phyloP scores from a whole-genome alignment of 106 monocot species.

The Iris macrosiphon region DNA sequence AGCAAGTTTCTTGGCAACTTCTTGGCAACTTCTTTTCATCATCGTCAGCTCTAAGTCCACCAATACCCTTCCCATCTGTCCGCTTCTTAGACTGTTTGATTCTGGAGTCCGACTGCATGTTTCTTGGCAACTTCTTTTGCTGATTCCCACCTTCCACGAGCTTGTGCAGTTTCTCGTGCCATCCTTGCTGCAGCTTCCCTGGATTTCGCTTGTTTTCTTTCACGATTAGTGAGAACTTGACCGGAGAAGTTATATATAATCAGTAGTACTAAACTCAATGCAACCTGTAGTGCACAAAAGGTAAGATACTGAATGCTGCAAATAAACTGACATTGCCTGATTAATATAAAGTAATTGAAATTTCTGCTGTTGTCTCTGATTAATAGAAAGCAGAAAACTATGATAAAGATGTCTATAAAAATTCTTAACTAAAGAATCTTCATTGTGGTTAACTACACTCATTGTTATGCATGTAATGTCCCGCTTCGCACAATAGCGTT shows the following conservation, averaged over 20 bases:
- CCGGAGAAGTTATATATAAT: conserved; percentile 61
- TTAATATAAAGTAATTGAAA: too few species aligned
- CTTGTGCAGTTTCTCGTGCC: conserved; percentile 32
- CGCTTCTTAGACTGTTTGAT: conserved; percentile 30
- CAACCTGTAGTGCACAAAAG: too few species aligned
- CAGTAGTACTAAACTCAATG: conserved; percentile 41
- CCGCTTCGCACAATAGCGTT: too few species aligned
- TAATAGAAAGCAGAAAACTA: too few species aligned
- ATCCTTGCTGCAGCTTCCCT: conserved; percentile 50
- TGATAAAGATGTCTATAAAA: too few species aligned
- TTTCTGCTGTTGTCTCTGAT: too few species aligned
- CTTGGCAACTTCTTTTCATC: too few species aligned
- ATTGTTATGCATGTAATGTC: too few species aligned
- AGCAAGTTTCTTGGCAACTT: not conserved
- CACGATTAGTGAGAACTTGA: conserved; percentile 34
- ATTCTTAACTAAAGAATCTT: too few species aligned
- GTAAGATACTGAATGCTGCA: too few species aligned
- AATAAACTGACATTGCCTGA: too few species aligned
- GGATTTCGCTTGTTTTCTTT: conserved; percentile 44
- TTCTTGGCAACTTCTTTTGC: conserved; percentile 44
- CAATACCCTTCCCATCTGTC: conserved; percentile 10
- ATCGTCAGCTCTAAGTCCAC: conserved; percentile 1
- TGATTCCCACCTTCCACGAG: conserved; percentile 52
- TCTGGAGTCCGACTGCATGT: conserved; percentile 31
- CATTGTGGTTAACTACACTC: too few species aligned